Evolutionary conservation across 257 asterid species (phyloP), one percentile per base, ranked within the genome.

Genomic region (Sherardia arvensis): DNA sequence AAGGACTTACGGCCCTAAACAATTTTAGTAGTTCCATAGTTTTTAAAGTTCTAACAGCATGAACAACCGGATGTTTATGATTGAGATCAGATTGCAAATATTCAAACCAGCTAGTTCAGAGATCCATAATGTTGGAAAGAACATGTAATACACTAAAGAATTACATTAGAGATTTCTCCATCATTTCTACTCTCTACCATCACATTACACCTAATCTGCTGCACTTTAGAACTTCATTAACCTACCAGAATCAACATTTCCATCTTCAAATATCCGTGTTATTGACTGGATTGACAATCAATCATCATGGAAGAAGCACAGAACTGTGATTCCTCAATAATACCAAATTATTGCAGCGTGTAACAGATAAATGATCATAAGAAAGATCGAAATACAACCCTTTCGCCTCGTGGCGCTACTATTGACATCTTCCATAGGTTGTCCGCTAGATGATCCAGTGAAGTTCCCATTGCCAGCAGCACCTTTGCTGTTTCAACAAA

Each of bases 381-480:
- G 10, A 20, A 65, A 68, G 62, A 57, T 67, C 65, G 69, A 53
- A 55, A 33, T 60, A 77, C 69, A 72, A 23, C 64, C 60, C 34
- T n/a, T 23, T n/a, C 47, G 23, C 20, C 45, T 51, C 32, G 72
- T 61, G 27, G 66, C 61, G 65, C 69, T 65, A 71, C 77, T 70
- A 73, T 72, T 81, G 57, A 74, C 63, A 77, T 76, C 79, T 23
- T 69, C 74, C 1, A 75, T 59, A 30, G 74, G 56, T 25, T 81
- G 62, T 48, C 78, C 83, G 11, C 71, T 27, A 33, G 59, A 60
- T 6, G 84, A 62, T 18, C 87, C 89, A 17, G 74, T 75, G 18
- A 67, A 17, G 74, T 67, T 86, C 33, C 84, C 86, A 22, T 62
- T 67, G 2, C 72, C 63, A 6, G 67, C 69, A 68, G 62, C 51